A percentile compares a stretch with the other conserved stretches of the same genome.
phyloP scores from a whole-genome alignment of 129 eudicot genomes.

The Ambrosia artemisiifolia region DNA sequence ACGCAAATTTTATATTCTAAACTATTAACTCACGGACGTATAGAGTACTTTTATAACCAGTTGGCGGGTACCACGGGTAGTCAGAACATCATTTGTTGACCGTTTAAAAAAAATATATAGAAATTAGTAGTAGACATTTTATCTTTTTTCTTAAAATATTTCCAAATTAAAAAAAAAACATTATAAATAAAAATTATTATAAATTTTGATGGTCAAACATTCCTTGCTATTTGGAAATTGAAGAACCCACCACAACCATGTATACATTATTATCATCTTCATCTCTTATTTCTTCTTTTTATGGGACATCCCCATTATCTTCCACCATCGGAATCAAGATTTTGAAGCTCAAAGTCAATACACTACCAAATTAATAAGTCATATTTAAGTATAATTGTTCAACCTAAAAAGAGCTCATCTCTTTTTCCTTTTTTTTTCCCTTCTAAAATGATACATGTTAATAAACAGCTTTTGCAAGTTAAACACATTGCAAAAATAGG shows the following conservation, averaged over 20 bases:
- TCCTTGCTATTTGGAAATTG: slow-evolving; percentile 38
- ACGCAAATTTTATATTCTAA: background rate
- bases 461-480: background rate
- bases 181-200: background rate
- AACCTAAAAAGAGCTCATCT: background rate
- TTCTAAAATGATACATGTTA: background rate
- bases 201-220: slow-evolving; percentile 16
- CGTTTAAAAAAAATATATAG: background rate
- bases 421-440: background rate
- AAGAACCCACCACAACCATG: slow-evolving; percentile 42
- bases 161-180: background rate
- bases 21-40: too few relatives aligned
- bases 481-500: background rate
- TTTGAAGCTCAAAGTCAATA: slow-evolving; percentile 29
- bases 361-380: slow-evolving; percentile 32
- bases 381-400: slow-evolving; percentile 3
- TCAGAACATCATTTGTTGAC: too few relatives aligned
- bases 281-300: slow-evolving; percentile 29
- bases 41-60: too few relatives aligned
- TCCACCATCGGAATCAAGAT: slow-evolving; percentile 37
- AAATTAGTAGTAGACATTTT: background rate
- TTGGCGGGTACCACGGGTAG: too few relatives aligned
- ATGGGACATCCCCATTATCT: slow-evolving; percentile 42
- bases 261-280: slow-evolving; percentile 35
- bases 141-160: background rate